Percentiles rank a stretch among this genome's conserved stretches.
These are phyloP conservation scores for Geranomyces variabilis DNA, from an alignment of 192 early-diverging fungal genomes.

Conservation along the genomic window DNA sequence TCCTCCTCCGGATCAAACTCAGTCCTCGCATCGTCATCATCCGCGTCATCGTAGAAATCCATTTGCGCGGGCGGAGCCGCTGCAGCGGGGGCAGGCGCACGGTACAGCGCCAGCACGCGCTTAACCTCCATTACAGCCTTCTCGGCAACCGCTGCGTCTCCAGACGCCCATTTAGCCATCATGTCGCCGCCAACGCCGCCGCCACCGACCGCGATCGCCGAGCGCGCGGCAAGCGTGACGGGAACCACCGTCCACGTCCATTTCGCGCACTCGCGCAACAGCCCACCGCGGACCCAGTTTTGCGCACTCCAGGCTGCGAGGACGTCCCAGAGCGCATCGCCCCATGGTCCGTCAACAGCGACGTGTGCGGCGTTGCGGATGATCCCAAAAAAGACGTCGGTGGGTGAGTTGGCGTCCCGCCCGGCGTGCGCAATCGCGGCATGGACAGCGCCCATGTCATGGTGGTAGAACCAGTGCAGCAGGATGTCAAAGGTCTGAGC, in stretches of 20 bases:
- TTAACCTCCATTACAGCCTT: conserved; percentile 23
- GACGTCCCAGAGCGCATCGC: conserved; percentile 21
- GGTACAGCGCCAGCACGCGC: conserved; percentile 7
- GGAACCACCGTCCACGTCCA: conserved; percentile 28
- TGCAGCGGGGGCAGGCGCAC: not conserved
- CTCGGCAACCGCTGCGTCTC: conserved; percentile 14
- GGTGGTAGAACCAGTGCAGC: conserved; percentile 34
- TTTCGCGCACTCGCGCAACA: conserved; percentile 6
- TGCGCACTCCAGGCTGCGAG: conserved; percentile 10
- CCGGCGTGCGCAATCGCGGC: conserved; percentile 5
- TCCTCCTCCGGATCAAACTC: conserved; percentile 3
- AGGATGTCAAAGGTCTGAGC: conserved; percentile 20
- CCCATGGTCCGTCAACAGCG: not conserved
- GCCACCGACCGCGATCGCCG: conserved; percentile 32
- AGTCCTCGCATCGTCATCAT: conserved; percentile 3
- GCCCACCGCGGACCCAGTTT: conserved; percentile 1
- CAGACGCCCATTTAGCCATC: conserved; percentile 22
- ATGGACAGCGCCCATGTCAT: conserved; percentile 6
- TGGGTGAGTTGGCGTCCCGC: not conserved
- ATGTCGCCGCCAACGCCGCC: conserved; percentile 27
- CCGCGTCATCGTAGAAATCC: conserved; percentile 8
- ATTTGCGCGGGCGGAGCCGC: not conserved
- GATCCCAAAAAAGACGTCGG: conserved; percentile 20
- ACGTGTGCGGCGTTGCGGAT: conserved; percentile 24
- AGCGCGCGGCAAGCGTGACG: conserved; percentile 21